A percentile compares a stretch with the other conserved stretches of the same genome.
phyloP scores from a whole-genome alignment of 768 basidiomycete genomes.

The Termitomyces sp. region DNA sequence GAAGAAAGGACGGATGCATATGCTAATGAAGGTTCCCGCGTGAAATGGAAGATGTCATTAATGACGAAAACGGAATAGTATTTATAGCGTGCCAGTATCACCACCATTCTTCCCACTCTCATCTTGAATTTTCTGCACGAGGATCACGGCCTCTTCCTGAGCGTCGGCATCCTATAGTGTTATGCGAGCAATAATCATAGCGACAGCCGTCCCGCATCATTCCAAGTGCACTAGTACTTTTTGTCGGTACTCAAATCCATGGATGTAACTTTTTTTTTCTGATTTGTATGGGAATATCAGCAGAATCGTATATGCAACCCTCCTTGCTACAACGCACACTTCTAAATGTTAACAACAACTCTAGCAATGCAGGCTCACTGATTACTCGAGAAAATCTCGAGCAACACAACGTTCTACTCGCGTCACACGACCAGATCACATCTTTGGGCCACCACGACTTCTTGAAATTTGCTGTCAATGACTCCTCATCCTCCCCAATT shows the following conservation, averaged over 20 bases:
- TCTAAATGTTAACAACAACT: not conserved
- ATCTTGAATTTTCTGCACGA: not conserved
- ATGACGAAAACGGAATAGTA: conserved; percentile 10
- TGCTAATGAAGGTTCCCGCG: conserved; percentile 9
- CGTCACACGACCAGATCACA: conserved; percentile 3
- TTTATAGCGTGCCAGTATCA: conserved; percentile 4
- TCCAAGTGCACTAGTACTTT: not conserved
- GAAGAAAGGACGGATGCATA: not conserved
- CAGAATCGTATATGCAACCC: not conserved
- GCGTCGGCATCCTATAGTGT: not conserved
- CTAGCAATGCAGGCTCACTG: conserved; percentile 5
- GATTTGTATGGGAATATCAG: not conserved
- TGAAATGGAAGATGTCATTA: not conserved
- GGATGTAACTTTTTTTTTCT: not conserved
- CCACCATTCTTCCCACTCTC: not conserved
- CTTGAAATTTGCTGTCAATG: not conserved
- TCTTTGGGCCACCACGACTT: not conserved
- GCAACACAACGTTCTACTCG: conserved; percentile 8
- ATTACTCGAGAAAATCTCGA: conserved; percentile 12
- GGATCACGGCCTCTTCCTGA: not conserved
- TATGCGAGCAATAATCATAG: not conserved
- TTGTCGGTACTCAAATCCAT: conserved; percentile 4
- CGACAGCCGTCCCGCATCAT: not conserved
- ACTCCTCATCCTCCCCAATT: conserved; percentile 5
- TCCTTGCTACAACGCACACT: conserved; percentile 1